Evolutionary conservation across 768 basidiomycete genomes (phyloP).

Genomic region (Leucocoprinus leucothites): DNA sequence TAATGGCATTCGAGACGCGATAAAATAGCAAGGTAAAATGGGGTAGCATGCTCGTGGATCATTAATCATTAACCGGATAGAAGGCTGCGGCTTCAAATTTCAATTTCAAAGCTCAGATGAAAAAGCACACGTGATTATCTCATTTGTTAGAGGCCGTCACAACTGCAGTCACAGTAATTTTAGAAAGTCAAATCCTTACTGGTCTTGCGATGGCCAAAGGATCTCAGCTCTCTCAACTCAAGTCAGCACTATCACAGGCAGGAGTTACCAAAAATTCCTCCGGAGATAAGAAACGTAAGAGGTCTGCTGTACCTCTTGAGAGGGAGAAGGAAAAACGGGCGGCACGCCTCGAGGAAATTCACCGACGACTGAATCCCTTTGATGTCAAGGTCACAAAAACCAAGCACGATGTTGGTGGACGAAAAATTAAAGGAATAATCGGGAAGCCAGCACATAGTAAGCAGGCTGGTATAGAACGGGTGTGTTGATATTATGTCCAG

Average conservation of each 20-base stretch:
- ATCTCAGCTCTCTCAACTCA: slow-evolving; percentile 90
- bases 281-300: slow-evolving; percentile 68
- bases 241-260: slow-evolving; percentile 74
- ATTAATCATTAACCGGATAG: no score
- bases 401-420: slow-evolving; percentile 90
- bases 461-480: slow-evolving; percentile 88
- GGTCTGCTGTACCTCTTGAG: slow-evolving; percentile 48
- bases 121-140: slow-evolving; percentile 7
- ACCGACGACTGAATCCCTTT: slow-evolving; percentile 87
- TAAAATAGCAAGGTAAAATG: no score
- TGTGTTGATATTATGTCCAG: slow-evolving; percentile 28
- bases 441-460: slow-evolving; percentile 88
- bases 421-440: slow-evolving; percentile 76
- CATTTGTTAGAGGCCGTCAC: slow-evolving; percentile 8
- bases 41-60: no score
- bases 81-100: no score
- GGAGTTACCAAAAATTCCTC: slow-evolving; percentile 64
- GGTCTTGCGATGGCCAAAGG: slow-evolving; percentile 61
- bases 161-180: neutral
- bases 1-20: no score
- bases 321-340: slow-evolving; percentile 82
- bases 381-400: slow-evolving; percentile 90
- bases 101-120: neutral
- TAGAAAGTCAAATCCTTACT: neutral
- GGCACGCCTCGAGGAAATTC: slow-evolving; percentile 78